A percentile compares a stretch with the other conserved stretches of the same genome.
Evolutionary conservation across 176 grass and related monocot species (phyloP).

Genomic region (Olyra latifolia): DNA sequence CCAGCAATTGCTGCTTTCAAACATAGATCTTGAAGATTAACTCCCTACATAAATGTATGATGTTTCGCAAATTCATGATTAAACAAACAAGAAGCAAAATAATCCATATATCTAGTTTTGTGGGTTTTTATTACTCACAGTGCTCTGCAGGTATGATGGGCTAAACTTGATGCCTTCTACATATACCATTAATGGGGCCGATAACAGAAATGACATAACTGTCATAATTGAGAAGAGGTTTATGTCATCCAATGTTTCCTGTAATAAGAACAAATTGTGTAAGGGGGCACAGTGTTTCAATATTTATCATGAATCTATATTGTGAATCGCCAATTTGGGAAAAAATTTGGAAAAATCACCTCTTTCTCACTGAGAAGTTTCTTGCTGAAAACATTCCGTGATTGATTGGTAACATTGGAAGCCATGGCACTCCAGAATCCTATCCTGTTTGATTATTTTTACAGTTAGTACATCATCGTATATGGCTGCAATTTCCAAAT

Average conservation of each 20-base stretch:
- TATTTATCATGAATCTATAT: not conserved
- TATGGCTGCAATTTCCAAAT: not conserved
- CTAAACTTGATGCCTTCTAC: constrained; percentile 79
- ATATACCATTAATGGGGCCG: constrained; percentile 60
- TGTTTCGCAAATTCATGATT: not conserved
- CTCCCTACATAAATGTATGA: constrained; percentile 49
- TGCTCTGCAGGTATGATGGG: constrained; percentile 68
- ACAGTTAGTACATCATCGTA: constrained; percentile 11
- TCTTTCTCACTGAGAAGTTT: constrained; percentile 80
- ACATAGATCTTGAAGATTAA: constrained; percentile 72
- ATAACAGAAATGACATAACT: constrained; percentile 85
- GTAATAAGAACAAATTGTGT: constrained; percentile 24
- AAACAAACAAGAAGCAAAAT: not conserved
- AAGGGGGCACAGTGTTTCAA: not conserved
- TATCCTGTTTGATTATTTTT: constrained; percentile 50
- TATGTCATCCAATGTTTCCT: constrained; percentile 85
- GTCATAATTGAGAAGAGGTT: constrained; percentile 96
- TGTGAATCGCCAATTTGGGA: not conserved
- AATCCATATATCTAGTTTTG: not conserved
- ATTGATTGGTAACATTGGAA: constrained; percentile 89
- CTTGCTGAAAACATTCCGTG: constrained; percentile 90
- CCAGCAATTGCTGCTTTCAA: constrained; percentile 63
- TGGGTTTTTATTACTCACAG: constrained; percentile 51
- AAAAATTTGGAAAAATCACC: constrained; percentile 35
- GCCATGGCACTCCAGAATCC: constrained; percentile 98